Evolutionary conservation across 306 rosid genomes (phyloP).

Genomic region (Prinsepia uniflora): DNA sequence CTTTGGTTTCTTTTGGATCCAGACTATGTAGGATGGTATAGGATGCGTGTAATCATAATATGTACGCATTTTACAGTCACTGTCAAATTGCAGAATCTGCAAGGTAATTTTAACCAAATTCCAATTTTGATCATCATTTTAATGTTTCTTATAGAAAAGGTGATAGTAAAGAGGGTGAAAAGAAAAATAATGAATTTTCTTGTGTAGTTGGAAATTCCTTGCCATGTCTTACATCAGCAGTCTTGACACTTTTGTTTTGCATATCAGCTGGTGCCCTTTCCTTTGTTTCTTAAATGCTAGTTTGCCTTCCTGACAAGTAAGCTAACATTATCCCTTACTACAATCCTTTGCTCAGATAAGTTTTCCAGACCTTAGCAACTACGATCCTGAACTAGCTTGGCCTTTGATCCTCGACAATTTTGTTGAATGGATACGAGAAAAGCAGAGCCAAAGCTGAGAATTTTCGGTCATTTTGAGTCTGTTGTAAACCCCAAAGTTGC

Average conservation of each 20-base stretch:
- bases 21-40: not conserved
- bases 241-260: not conserved
- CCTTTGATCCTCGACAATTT: slow-evolving; percentile 95
- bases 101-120: too few relatives aligned
- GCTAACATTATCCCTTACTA: not conserved
- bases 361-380: slow-evolving; percentile 60
- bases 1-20: not conserved
- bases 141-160: too few relatives aligned
- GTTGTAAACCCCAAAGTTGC: slow-evolving; percentile 33
- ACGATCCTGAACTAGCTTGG: slow-evolving; percentile 91
- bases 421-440: slow-evolving; percentile 80
- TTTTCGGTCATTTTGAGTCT: slow-evolving; percentile 34
- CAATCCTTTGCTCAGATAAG: slow-evolving; percentile 54
- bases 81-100: not conserved
- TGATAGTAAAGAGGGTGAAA: not conserved
- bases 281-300: not conserved
- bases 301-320: not conserved
- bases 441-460: slow-evolving; percentile 35
- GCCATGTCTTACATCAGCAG: not conserved
- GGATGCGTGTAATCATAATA: not conserved
- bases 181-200: too few relatives aligned
- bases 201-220: not conserved
- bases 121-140: too few relatives aligned
- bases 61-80: too few relatives aligned
- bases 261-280: not conserved